phyloP scores from a whole-genome alignment of 108 stramenopile species.

The Nitzschia inconspicua region DNA sequence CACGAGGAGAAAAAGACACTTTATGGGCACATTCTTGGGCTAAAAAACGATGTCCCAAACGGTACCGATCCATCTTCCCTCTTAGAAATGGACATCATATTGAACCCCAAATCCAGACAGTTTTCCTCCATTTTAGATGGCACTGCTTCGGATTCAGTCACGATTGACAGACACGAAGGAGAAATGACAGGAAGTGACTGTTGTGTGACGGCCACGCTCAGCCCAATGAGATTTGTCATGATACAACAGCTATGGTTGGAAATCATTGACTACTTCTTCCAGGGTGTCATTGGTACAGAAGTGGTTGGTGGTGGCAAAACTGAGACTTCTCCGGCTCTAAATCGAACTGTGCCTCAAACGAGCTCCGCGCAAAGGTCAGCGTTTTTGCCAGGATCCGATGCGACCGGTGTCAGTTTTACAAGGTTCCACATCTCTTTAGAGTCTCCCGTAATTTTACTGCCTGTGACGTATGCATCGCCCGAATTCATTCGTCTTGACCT shows the following conservation, averaged over 20 bases:
- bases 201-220: conserved; percentile 41
- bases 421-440: conserved; percentile 52
- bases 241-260: conserved; percentile 79
- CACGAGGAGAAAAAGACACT: conserved; percentile 39
- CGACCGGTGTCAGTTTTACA: conserved; percentile 45
- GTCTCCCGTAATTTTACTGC: conserved; percentile 63
- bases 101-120: conserved; percentile 26
- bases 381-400: conserved; percentile 29
- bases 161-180: conserved; percentile 33
- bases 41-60: conserved; percentile 10
- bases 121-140: conserved; percentile 10
- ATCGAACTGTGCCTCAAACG: neutral
- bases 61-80: conserved; percentile 32
- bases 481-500: conserved; percentile 49
- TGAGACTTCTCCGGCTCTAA: conserved; percentile 1
- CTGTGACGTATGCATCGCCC: conserved; percentile 62
- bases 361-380: neutral
- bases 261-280: conserved; percentile 79
- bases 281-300: conserved; percentile 67
- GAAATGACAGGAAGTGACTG: conserved; percentile 42
- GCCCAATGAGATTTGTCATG: conserved; percentile 74
- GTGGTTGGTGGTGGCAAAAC: conserved; percentile 50
- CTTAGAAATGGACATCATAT: conserved; percentile 40
- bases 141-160: conserved; percentile 13
- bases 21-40: conserved; percentile 63